Base-by-base conservation (phyloP, 2,329 filamentous ascomycete species). In the Helminthosporium solani region DNA sequence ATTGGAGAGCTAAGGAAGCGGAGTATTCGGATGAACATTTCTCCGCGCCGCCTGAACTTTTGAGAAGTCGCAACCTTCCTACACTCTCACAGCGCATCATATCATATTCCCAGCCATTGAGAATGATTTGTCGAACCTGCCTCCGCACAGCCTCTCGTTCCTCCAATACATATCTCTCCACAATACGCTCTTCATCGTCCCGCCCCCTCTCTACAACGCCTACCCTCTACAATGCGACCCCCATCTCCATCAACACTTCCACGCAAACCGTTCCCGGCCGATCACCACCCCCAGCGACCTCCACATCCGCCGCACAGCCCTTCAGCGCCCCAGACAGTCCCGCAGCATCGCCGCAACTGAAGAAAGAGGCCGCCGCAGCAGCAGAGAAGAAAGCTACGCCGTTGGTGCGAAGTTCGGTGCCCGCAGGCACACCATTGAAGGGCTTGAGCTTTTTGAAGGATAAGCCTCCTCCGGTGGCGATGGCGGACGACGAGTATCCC, bases 381-480 rank as follows among this genome's bases (percentile, higher is more conserved):
- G 53, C 58, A 14, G 58, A 59, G 35, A 64, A 66, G 50, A 65
- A 68, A 38, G 44, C 53, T 7, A 57, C 64, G 15, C 56, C 63
- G 19, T 49, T 68, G 8, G 57, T 70, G 12, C 60, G 66, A 50
- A 71, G 69, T 46, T 78, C 77, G 21, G 85, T 86, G 58, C 74
- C 78, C 2, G 82, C 84, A 4, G 89, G 89, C 27, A 89, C 86
- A 12, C 72, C 83, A 12, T 75, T 95, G 33, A 83, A 77, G 44
- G 88, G 88, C 1, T 74, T 95, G 45, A 92, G 90, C 70, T 92
- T 87, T 71, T 71, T 85, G 62, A 94, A 94, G 75, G 82, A 81
- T 56, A 79, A 80, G 63, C 73, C 78, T 28, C 88, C 92, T 64
- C 88, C 89, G 0, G 75, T 92, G 5, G 89, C 89, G 8, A 69